These are phyloP conservation scores for Leucaena leucocephala DNA, from an alignment of 306 rosid species.

Conservation along the genomic window DNA sequence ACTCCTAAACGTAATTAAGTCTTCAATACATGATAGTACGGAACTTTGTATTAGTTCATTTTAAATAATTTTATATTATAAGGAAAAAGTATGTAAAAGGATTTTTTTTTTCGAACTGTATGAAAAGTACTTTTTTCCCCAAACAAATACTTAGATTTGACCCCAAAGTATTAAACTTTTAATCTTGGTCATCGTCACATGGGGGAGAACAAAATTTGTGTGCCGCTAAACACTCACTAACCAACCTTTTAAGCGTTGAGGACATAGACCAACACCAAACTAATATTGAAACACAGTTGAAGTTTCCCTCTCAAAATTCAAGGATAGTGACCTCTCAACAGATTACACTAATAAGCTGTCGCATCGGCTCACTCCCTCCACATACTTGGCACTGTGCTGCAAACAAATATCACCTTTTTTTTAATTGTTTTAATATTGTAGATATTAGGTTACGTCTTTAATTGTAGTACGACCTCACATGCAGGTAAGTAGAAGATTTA, in stretches of 20 bases:
- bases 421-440: too few species aligned
- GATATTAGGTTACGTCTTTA: background rate
- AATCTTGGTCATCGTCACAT: too few species aligned
- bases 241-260: background rate
- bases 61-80: too few species aligned
- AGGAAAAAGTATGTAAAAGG: too few species aligned
- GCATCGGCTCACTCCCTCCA: constrained; percentile 33
- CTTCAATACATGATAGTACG: too few species aligned
- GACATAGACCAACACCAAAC: background rate
- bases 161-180: too few species aligned
- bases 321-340: constrained; percentile 34
- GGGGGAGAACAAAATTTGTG: background rate
- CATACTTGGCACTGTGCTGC: background rate
- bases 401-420: too few species aligned
- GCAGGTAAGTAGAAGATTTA: too few species aligned
- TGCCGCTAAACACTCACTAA: background rate
- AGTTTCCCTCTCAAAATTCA: constrained; percentile 14
- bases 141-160: background rate
- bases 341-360: background rate
- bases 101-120: too few species aligned
- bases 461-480: background rate
- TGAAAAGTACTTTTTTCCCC: too few species aligned
- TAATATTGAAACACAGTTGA: background rate
- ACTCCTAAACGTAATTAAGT: too few species aligned
- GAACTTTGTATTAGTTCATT: too few species aligned